Conservation (phyloP, 2,329 filamentous ascomycete genomes). For the Nigrospora osmanthi region DNA sequence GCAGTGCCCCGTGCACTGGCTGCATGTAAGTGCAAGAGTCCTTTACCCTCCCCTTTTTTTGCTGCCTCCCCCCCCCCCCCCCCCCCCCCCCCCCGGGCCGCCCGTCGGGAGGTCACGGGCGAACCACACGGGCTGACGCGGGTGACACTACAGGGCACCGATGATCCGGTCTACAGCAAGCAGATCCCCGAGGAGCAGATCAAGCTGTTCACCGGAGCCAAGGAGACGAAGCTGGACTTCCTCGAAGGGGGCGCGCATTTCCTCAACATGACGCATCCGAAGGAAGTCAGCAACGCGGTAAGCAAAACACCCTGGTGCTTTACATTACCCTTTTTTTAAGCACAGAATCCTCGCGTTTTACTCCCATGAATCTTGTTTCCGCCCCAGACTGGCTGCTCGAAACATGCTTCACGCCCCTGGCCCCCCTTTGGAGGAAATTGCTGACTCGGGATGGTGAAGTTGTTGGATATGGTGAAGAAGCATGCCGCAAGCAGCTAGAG, state of each 20-base stretch:
- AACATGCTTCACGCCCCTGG: too few relatives aligned
- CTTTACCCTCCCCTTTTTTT: too few relatives aligned
- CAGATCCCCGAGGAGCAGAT: slow-evolving; percentile 37
- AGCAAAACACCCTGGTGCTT: too few relatives aligned
- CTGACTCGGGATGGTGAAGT: too few relatives aligned
- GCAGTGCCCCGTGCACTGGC: slow-evolving; percentile 43
- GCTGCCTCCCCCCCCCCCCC: neutral
- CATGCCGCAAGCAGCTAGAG: too few relatives aligned
- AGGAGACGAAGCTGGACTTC: slow-evolving; percentile 32
- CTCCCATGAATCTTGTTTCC: too few relatives aligned
- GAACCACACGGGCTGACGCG: slow-evolving; percentile 3
- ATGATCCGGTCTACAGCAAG: slow-evolving; percentile 34
- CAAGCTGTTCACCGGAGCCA: slow-evolving; percentile 37
- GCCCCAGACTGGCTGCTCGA: too few relatives aligned
- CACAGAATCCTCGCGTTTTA: too few relatives aligned
- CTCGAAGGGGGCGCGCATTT: slow-evolving; percentile 40
- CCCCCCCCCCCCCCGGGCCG: neutral
- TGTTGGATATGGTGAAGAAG: too few relatives aligned
- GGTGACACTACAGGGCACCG: slow-evolving; percentile 27
- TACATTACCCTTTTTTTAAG: too few relatives aligned
- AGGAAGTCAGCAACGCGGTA: slow-evolving; percentile 35
- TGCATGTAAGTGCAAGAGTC: slow-evolving; percentile 32
- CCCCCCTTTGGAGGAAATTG: too few relatives aligned
- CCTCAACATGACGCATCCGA: slow-evolving; percentile 38
- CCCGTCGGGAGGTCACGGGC: neutral